phyloP scores from a whole-genome alignment of 2,329 filamentous ascomycete genomes.

The Penicillium sp. region DNA sequence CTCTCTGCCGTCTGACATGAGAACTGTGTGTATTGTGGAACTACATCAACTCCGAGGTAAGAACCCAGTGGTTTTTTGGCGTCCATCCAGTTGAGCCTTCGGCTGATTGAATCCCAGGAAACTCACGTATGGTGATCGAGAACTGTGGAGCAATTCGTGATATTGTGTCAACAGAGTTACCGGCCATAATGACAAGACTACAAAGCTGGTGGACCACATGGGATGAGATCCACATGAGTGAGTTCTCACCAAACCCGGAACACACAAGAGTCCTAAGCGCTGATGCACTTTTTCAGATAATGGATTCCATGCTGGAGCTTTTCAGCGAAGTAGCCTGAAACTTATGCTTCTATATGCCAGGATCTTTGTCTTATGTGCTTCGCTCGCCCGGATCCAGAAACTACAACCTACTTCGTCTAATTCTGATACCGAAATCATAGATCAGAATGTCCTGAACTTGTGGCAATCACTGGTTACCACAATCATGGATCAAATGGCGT shows the following conservation, averaged over 20 bases:
- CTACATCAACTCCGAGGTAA: conserved; percentile 40
- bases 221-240: conserved; percentile 41
- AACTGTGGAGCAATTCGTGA: conserved; percentile 29
- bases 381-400: conserved; percentile 40
- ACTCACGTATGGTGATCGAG: conserved; percentile 35
- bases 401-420: conserved; percentile 28
- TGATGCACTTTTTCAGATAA: conserved; percentile 30
- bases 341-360: conserved; percentile 39
- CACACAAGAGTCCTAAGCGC: too few relatives aligned
- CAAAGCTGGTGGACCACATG: conserved; percentile 41
- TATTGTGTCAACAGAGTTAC: conserved; percentile 33
- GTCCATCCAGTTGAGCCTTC: neutral
- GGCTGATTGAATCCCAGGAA: conserved; percentile 21
- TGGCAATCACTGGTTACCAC: conserved; percentile 38
- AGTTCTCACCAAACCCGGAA: conserved; percentile 1
- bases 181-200: conserved; percentile 36
- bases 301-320: conserved; percentile 41
- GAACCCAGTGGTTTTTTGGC: accelerated
- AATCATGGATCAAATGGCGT: conserved; percentile 39
- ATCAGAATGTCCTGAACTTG: conserved; percentile 30
- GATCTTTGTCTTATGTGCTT: conserved; percentile 38
- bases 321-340: conserved; percentile 40
- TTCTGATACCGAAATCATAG: conserved; percentile 26
- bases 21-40: conserved; percentile 40
- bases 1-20: conserved; percentile 39